Evolutionary conservation across 2,329 filamentous ascomycete species (phyloP).

Genomic region (Fusarium algeriense): DNA sequence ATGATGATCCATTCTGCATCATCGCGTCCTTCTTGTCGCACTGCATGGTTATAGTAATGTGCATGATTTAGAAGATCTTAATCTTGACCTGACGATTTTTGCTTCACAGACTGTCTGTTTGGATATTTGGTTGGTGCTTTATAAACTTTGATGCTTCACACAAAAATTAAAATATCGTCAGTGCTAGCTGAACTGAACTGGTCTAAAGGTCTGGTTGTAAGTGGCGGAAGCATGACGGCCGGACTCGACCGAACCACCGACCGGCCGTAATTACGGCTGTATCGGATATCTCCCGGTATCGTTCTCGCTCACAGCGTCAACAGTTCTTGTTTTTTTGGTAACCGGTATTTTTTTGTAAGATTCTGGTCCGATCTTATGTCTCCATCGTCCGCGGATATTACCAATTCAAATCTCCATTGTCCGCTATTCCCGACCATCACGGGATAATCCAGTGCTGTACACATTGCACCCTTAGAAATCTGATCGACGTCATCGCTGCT

Average conservation of each 20-base stretch:
- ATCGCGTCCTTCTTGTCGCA: conserved; percentile 3
- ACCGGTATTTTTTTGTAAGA: conserved; percentile 23
- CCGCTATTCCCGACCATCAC: conserved; percentile 25
- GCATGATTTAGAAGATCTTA: background rate
- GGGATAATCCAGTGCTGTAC: conserved; percentile 11
- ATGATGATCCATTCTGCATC: conserved; percentile 36
- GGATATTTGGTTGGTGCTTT: background rate
- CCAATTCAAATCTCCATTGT: conserved; percentile 11
- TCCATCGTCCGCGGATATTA: conserved; percentile 16
- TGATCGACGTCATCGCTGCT: conserved; percentile 36
- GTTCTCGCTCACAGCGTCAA: conserved; percentile 5
- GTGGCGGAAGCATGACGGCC: conserved; percentile 27
- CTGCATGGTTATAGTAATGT: conserved; percentile 5
- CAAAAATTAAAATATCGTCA: background rate
- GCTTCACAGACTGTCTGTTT: background rate
- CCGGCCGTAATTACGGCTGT: conserved; percentile 45
- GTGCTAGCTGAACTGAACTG: background rate
- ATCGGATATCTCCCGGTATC: conserved; percentile 35
- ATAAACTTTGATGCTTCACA: background rate
- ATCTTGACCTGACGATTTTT: conserved; percentile 4
- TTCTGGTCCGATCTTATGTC: conserved; percentile 12
- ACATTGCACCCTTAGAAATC: background rate
- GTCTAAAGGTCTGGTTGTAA: background rate
- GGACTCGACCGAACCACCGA: conserved; percentile 35
- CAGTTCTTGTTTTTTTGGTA: conserved; percentile 3